phyloP scores from a whole-genome alignment of 2,329 filamentous ascomycete species.

The Fusarium sp. region DNA sequence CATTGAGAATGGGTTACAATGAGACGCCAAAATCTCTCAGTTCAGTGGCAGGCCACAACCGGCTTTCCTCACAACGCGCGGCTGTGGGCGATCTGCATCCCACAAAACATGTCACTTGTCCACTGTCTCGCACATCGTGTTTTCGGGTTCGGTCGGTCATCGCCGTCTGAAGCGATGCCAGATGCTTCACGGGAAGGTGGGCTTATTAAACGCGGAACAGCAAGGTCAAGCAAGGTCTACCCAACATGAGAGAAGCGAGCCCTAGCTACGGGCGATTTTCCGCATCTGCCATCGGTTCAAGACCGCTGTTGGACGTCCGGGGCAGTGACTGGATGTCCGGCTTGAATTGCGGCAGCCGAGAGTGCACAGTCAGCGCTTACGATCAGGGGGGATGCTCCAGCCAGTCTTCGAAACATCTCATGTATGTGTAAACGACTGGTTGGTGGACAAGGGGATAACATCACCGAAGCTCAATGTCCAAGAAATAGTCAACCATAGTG shows the following conservation, averaged over 20 bases:
- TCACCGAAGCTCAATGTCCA: constrained; percentile 36
- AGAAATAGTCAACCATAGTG: not conserved
- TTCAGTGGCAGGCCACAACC: not conserved
- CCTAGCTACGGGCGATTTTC: not conserved
- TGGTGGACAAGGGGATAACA: constrained; percentile 40
- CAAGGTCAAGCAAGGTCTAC: not conserved
- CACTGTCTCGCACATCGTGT: not conserved
- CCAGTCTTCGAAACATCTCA: not conserved
- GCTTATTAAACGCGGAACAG: not conserved
- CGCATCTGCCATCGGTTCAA: not conserved
- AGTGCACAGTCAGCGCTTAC: constrained; percentile 42
- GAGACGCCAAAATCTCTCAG: not conserved
- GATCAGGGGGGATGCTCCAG: not conserved
- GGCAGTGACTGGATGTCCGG: not conserved
- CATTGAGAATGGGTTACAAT: too few relatives aligned
- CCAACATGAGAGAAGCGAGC: not conserved
- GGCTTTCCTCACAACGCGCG: not conserved
- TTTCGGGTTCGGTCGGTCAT: not conserved
- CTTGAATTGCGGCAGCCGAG: constrained; percentile 41
- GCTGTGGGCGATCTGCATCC: not conserved
- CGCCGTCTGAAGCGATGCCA: not conserved
- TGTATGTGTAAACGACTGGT: constrained; percentile 37
- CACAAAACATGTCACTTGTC: not conserved
- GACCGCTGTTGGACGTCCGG: not conserved
- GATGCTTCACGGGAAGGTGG: not conserved